Base-by-base conservation (phyloP, 768 basidiomycete genomes). In the Sarcodon sp. region DNA sequence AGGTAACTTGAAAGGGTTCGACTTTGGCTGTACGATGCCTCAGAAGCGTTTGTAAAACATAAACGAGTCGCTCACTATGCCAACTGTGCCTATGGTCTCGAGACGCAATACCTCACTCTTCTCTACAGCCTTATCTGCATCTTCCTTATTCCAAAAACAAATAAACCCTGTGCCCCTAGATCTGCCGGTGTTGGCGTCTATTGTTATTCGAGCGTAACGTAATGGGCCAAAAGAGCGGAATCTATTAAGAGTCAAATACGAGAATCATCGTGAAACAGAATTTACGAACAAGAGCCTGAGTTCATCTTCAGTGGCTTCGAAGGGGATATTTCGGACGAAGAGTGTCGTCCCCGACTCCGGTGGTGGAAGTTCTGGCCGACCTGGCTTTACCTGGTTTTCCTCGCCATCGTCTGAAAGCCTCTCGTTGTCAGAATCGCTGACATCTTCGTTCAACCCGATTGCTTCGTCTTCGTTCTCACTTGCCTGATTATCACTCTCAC, bases 101-200 rank as follows among this genome's bases (percentile, higher is more conserved):
- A 68, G 55, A 15, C 76, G 76, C 4, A 90, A 64, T 5, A 81
- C 67, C 21, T 87, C 80, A 50, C 90, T 85, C 59, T 92, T 87
- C 47, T 80, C 71, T 18, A 98, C 72, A 7, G 80, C 90, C 51
- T 79, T 80, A 58, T 93, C 83, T 12, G 93, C 93, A 53, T 93
- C 86, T 53, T 80, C 86, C 51, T 75, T 79, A 49, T 93, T 89
- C 92, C 94, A 97, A 66, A 94, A 97, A 61, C 92, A 97, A 2
- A 83, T 91, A 59, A 99, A 99, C 3, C 92, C 96, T 6, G 92
- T 94, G 21, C 96, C 96, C 43, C 91, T 75, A 18, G 94, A 91
- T 43, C 92, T 82, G 13, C 83, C 88, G 1, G 83, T 90, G 1
- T 71, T 77, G 6, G 68, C 71, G 55, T 98, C 96, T 64, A 91